Evolutionary conservation across 805 yeast species (phyloP).

Genomic region (Sungouiella blattae): DNA sequence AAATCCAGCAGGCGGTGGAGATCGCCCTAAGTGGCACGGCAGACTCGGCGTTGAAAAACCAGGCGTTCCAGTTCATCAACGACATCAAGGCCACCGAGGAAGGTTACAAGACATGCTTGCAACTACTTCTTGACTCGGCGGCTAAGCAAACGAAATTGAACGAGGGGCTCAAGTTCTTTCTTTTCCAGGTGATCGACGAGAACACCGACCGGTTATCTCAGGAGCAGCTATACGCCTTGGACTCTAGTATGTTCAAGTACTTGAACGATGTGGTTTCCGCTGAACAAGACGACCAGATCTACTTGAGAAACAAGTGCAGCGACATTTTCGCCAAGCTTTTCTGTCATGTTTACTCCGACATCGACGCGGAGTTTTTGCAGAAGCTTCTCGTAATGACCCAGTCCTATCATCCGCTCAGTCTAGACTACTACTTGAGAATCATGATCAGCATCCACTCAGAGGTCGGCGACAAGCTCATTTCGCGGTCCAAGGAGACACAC

Average conservation of each 20-base stretch:
- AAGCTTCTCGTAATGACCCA: slow-evolving; percentile 23
- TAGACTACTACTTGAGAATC: slow-evolving; percentile 74
- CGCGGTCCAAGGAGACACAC: slow-evolving; percentile 58
- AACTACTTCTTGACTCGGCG: slow-evolving; percentile 34
- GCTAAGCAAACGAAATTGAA: slow-evolving; percentile 26
- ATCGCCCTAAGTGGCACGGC: slow-evolving; percentile 73
- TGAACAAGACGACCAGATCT: slow-evolving; percentile 22
- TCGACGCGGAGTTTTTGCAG: slow-evolving; percentile 31
- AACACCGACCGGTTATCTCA: slow-evolving; percentile 42
- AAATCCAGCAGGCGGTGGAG: slow-evolving; percentile 84
- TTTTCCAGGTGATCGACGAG: slow-evolving; percentile 66
- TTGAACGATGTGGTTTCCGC: slow-evolving; percentile 25
- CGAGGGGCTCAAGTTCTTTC: slow-evolving; percentile 61
- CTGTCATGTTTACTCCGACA: slow-evolving; percentile 30
- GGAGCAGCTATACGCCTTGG: slow-evolving; percentile 46
- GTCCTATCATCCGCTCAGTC: slow-evolving; percentile 16
- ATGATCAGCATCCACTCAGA: slow-evolving; percentile 78
- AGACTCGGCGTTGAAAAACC: slow-evolving; percentile 46
- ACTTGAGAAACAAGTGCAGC: slow-evolving; percentile 36
- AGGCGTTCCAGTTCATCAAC: slow-evolving; percentile 50
- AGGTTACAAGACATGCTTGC: slow-evolving; percentile 55
- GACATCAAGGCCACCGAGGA: slow-evolving; percentile 51
- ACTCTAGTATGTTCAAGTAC: slow-evolving; percentile 47
- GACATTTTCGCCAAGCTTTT: slow-evolving; percentile 33
- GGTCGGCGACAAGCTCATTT: slow-evolving; percentile 86